Base-by-base conservation (phyloP, 768 basidiomycete genomes). In the Omphalotus guepiniiformis region DNA sequence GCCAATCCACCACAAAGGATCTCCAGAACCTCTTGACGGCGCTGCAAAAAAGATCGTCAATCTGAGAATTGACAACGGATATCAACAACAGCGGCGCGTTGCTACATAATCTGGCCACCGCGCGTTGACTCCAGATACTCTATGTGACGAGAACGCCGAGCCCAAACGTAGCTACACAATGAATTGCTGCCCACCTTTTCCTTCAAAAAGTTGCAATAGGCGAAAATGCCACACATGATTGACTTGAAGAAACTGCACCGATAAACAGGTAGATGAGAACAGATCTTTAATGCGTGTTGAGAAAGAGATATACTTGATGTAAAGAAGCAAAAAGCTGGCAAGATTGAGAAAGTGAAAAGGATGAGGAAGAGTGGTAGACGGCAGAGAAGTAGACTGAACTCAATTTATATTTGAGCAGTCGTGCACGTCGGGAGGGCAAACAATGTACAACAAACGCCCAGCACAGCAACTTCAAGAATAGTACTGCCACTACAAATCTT, bases 21-120 rank as follows among this genome's bases (percentile, higher is more conserved):
- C 58, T 98, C 93, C 53, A 95, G 83, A 54, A 98, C 77, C 58
- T 91, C 86, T 65, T 88, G 84, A 57, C 95, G 90, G 63, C 85
- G 81, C 91, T 94, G 64, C 41, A 39, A 48, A 56, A 35, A 42
- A 47, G 47, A 40, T 25, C 39, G 16, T 5, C 9, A 19, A 6
- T 40, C 22, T 19, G 27, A 25, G 19, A 26, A 28, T 28, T 19
- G 37, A 35, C 15, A 42, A 37, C 15, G 9, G 26, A 27, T 12
- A 30, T 26, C 29, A 30, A 6, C 21, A 19, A 27, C 42, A 41
- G 5, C 7, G 38, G 38, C n/a, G n/a, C n/a, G n/a, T n/a, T n/a
- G n/a, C n/a, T n/a, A n/a, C n/a, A n/a, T n/a, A n/a, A n/a, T n/a
- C n/a, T n/a, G n/a, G n/a, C n/a, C n/a, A n/a, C n/a, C n/a, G n/a